Base-by-base conservation (phyloP, 441 rosid species). In the Pelargonium australe region DNA sequence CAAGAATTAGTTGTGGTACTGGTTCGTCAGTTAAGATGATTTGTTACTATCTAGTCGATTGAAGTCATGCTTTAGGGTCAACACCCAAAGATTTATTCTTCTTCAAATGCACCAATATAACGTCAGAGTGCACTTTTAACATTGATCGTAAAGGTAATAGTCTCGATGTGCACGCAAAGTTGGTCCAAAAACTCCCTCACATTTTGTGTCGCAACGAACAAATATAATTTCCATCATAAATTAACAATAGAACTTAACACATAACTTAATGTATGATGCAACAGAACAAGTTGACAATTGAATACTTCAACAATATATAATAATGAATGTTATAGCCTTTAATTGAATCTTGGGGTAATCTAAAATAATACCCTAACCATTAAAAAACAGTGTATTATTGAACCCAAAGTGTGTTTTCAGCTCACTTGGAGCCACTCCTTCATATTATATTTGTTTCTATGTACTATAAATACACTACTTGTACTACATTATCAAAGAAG, bases 311-410 rank as follows among this genome's bases (percentile, higher is more conserved):
- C 66, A 78, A n/a, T n/a, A n/a, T n/a, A n/a, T n/a, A 31, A 6
- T 31, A 31, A 31, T 31, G 37, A 0, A 31, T 3, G 37, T 31
- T 31, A 31, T 85, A 67, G 87, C 76, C 81, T 86, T 83, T 71
- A 77, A 80, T 31, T 76, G 83, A 83, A 74, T 74, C 84, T 71
- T 72, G 87, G 82, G 95, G 83, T 77, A 79, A 64, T 76, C 78
- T 69, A 43, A 55, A 63, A 65, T 64, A 74, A 66, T 70, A 68
- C 37, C 49, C 70, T 34, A 70, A 75, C 60, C 55, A 34, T 11
- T 3, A 55, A 60, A 78, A 67, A 66, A 73, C 37, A 60, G 14
- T 68, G 68, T 16, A 76, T 76, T 78, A 79, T 78, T 77, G 78
- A 66, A 68, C 37, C 20, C 58, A 55, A 55, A 37, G 65, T 69